Evolutionary conservation across 352 stramenopile genomes (phyloP), one percentile per base, ranked within the genome.

Genomic region (Globisporangium rhizosaccharum): DNA sequence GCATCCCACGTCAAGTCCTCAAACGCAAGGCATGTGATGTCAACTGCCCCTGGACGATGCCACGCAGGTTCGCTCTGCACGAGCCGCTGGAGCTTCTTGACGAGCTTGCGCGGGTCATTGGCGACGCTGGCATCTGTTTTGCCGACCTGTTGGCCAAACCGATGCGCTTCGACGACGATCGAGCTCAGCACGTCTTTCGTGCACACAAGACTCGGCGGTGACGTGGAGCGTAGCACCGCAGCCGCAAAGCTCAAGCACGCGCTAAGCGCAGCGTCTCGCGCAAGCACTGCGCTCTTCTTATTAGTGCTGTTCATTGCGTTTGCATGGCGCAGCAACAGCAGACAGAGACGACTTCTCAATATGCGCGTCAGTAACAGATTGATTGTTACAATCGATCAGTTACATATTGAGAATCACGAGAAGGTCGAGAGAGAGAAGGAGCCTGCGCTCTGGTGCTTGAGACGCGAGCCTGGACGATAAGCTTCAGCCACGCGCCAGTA

Each of bases 1-100:
- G 76, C 75, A 50, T 90, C 79, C 79, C 79, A 90, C 10, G 75
- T 79, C 37, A 87, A 49, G 39, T 90, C 75, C 17, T 70, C 72
- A 33, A 87, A 68, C 18, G 54, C 57, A 18, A 88, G 37, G 0
- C 30, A 23, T 0, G 18, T 46, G 26, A 81, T 41, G 8, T 63
- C 33, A 10, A 10, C 55, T 47, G 49, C 53, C 5, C 17, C 37
- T 7, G 33, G 30, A 28, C 33, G 44, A 37, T 20, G 33, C 28
- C 67, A 59, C 23, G 65, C 53, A 56, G 26, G 48, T 11, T 58
- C 47, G 28, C 41, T 49, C 20, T 51, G 41, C 18, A 15, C 41
- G 41, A 28, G 23, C 1, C 25, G 23, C 8, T 73, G 50, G 10
- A 66, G 25, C 39, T 30, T n/a, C 45, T 39, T 51, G 15, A 82